Conservation (phyloP, 2,329 filamentous ascomycete genomes). For the Pyricularia grisea region DNA sequence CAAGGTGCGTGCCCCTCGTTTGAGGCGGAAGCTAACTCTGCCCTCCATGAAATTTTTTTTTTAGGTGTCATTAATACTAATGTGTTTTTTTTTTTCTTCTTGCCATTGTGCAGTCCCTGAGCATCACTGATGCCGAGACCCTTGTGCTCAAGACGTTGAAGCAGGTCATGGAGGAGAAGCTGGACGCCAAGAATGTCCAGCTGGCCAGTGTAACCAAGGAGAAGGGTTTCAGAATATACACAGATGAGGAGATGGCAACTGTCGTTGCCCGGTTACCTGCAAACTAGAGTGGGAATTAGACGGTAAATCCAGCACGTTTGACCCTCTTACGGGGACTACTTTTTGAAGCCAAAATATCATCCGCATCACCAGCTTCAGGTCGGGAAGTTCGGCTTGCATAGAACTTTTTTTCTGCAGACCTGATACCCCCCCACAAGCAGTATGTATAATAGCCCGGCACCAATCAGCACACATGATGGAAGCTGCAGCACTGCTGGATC, state of each 20-base stretch:
- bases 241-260: conserved; percentile 90
- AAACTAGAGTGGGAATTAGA: conserved; percentile 32
- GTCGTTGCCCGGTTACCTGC: conserved; percentile 77
- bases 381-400: not conserved
- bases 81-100: not conserved
- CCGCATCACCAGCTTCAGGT: not conserved
- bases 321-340: not conserved
- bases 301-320: conserved; percentile 1
- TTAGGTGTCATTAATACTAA: not conserved
- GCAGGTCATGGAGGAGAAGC: conserved; percentile 99
- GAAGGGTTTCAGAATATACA: conserved; percentile 97
- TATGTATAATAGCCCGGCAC: not conserved
- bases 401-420: not conserved
- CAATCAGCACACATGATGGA: not conserved
- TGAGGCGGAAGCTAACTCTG: not conserved
- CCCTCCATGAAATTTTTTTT: not conserved
- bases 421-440: not conserved
- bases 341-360: not conserved
- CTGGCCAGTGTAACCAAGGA: conserved; percentile 96
- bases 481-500: not conserved
- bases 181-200: conserved; percentile 98
- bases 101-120: conserved; percentile 57
- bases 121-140: conserved; percentile 85
- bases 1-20: conserved; percentile 47
- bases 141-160: conserved; percentile 95